phyloP scores from a whole-genome alignment of 768 basidiomycete species.

The Mycena indigotica region DNA sequence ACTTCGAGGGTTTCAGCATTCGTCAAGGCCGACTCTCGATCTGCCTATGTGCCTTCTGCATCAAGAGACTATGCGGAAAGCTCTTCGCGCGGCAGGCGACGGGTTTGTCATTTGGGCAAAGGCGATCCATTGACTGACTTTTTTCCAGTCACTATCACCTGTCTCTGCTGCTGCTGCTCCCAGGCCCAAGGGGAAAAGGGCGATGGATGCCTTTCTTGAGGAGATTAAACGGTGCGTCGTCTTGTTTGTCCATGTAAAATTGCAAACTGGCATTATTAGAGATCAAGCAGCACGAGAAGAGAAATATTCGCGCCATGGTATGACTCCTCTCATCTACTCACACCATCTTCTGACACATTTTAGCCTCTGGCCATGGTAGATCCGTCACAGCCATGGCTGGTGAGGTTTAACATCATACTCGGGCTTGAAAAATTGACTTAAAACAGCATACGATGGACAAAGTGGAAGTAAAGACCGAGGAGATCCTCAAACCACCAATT shows the following conservation, averaged over 20 bases:
- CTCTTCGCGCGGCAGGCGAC: constrained; percentile 29
- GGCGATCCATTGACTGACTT: constrained; percentile 7
- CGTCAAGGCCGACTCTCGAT: constrained; percentile 64
- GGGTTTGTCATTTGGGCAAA: constrained; percentile 11
- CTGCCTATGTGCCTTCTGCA: constrained; percentile 47
- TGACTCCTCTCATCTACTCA: not conserved
- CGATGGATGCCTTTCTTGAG: constrained; percentile 95
- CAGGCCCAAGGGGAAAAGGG: constrained; percentile 90
- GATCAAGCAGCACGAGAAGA: constrained; percentile 93
- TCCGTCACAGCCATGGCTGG: constrained; percentile 93
- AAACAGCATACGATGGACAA: constrained; percentile 85
- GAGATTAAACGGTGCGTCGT: constrained; percentile 84
- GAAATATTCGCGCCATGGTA: constrained; percentile 72
- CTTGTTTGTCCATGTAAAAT: no score
- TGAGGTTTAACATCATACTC: constrained; percentile 34
- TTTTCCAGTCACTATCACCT: constrained; percentile 56
- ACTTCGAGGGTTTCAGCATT: constrained; percentile 49
- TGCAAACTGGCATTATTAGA: no score
- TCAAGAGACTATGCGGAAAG: constrained; percentile 32
- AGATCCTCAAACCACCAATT: constrained; percentile 91
- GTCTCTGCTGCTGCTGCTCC: constrained; percentile 39
- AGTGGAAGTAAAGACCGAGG: constrained; percentile 89
- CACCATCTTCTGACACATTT: no score
- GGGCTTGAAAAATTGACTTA: no score
- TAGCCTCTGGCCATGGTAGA: constrained; percentile 60